These are phyloP conservation scores for Lichenothelia convexa DNA, from an alignment of 495 filamentous ascomycete species.

Conservation along the genomic window DNA sequence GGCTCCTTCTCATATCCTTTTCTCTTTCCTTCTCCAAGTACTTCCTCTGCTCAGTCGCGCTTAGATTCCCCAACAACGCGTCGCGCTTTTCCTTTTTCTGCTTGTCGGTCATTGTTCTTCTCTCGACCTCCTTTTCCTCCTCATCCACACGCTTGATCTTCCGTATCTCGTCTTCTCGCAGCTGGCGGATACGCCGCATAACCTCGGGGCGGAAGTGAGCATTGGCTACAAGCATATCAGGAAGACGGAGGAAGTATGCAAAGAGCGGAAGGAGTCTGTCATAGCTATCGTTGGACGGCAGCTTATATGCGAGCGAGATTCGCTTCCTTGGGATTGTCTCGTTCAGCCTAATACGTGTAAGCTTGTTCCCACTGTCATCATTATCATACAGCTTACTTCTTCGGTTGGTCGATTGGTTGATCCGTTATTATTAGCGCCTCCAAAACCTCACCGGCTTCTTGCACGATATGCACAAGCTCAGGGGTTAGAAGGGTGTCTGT, in stretches of 20 bases:
- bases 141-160: conserved; percentile 67
- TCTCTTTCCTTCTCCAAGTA: conserved; percentile 73
- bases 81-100: conserved; percentile 89
- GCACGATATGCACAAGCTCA: conserved; percentile 65
- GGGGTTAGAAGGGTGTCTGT: conserved; percentile 73
- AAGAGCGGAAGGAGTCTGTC: conserved; percentile 55
- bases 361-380: neutral
- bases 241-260: conserved; percentile 61
- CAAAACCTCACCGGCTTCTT: conserved; percentile 60
- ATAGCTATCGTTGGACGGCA: conserved; percentile 46
- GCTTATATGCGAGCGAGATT: conserved; percentile 51
- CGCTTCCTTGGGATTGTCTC: conserved; percentile 77
- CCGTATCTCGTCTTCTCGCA: conserved; percentile 65
- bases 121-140: conserved; percentile 88
- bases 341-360: conserved; percentile 41
- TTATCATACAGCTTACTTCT: conserved; percentile 39
- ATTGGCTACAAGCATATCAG: conserved; percentile 55
- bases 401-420: conserved; percentile 78
- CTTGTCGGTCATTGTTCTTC: conserved; percentile 58
- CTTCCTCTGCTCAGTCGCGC: conserved; percentile 84
- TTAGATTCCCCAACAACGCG: conserved; percentile 57
- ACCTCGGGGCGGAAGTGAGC: conserved; percentile 86
- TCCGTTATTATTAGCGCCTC: conserved; percentile 82
- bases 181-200: conserved; percentile 56
- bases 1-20: too few relatives aligned